A percentile compares a stretch with the other conserved stretches of the same genome.
phyloP scores from a whole-genome alignment of 495 filamentous ascomycete genomes.

The Penicillium tannophilum region DNA sequence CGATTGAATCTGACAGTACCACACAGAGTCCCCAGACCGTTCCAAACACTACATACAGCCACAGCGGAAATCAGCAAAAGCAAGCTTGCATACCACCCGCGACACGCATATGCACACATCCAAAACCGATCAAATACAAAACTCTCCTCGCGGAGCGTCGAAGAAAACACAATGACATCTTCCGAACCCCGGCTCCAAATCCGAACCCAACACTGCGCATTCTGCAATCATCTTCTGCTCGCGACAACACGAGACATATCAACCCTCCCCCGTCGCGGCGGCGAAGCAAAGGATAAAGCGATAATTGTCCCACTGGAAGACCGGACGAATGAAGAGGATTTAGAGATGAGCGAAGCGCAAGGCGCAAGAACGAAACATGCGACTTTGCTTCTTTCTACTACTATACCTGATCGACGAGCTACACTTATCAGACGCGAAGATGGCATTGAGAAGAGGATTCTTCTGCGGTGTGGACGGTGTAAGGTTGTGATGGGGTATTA shows the following conservation, averaged over 20 bases:
- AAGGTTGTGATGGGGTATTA: slow-evolving; percentile 65
- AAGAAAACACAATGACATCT: slow-evolving; percentile 13
- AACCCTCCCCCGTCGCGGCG: slow-evolving; percentile 54
- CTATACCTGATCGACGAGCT: slow-evolving; percentile 47
- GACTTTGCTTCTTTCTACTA: slow-evolving; percentile 53
- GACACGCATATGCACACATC: neutral
- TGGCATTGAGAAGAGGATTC: slow-evolving; percentile 71
- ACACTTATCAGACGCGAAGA: slow-evolving; percentile 63
- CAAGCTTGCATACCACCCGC: neutral
- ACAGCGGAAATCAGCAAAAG: neutral
- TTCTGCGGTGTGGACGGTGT: slow-evolving; percentile 65
- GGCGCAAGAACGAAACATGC: slow-evolving; percentile 33
- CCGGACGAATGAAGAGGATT: slow-evolving; percentile 5
- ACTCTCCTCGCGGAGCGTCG: neutral
- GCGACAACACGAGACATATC: slow-evolving; percentile 60
- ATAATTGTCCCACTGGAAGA: slow-evolving; percentile 32
- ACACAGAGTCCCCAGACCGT: neutral
- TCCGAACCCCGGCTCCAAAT: slow-evolving; percentile 34
- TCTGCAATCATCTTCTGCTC: slow-evolving; percentile 72
- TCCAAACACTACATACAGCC: neutral
- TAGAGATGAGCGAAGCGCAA: slow-evolving; percentile 2
- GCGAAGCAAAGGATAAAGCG: slow-evolving; percentile 29
- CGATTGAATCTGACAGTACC: neutral
- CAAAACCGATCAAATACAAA: neutral
- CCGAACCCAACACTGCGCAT: slow-evolving; percentile 71